Conservation (phyloP, 2,329 filamentous ascomycete genomes). For the Thielaviopsis ethacetica region DNA sequence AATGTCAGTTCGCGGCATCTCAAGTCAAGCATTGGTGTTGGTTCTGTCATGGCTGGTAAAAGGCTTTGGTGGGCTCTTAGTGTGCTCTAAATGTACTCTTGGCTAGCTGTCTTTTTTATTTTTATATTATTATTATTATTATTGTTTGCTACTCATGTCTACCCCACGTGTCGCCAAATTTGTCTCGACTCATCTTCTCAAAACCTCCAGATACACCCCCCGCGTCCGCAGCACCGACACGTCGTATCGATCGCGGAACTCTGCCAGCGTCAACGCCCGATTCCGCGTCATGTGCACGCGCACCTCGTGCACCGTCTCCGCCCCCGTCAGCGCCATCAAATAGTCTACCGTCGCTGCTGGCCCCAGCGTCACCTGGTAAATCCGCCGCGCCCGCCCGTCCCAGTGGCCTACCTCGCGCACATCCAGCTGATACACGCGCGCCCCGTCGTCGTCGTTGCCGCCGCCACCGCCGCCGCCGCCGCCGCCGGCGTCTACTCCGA, state of each 20-base stretch:
- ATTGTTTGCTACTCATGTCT: background rate
- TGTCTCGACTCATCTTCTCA: background rate
- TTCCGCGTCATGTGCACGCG: background rate
- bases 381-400: background rate
- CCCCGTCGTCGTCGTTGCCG: background rate
- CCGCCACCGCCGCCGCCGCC: background rate
- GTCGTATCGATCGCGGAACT: background rate
- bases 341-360: background rate
- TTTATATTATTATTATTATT: background rate
- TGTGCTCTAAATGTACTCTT: background rate
- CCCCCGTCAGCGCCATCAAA: background rate
- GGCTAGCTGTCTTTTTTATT: background rate
- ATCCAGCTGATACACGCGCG: background rate
- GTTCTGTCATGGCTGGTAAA: background rate
- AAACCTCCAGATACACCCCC: slow-evolving; percentile 1
- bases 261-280: background rate
- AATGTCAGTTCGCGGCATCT: background rate
- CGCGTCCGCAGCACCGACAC: background rate
- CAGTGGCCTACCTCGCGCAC: slow-evolving; percentile 1
- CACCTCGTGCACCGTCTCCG: background rate
- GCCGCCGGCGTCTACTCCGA: background rate
- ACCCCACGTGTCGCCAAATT: background rate
- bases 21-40: background rate
- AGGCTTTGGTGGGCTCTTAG: background rate
- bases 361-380: background rate